Evolutionary conservation across 2,329 filamentous ascomycete genomes (phyloP).

Genomic region (Fusarium denticulatum): DNA sequence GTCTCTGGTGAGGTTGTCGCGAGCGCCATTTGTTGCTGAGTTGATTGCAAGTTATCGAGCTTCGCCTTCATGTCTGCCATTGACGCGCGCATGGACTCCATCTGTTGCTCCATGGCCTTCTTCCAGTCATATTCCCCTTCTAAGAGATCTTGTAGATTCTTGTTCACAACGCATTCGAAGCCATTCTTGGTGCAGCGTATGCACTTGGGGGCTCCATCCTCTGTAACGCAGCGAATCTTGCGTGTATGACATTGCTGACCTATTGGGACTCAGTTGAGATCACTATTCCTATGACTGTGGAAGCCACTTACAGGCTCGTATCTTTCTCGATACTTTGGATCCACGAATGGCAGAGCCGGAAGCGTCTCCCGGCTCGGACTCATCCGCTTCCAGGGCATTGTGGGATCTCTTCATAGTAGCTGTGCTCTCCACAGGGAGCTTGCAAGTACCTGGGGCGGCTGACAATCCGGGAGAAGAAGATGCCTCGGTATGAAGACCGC

Average conservation of each 20-base stretch:
- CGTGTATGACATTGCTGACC: background rate
- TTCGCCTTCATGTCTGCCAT: background rate
- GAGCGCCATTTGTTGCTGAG: background rate
- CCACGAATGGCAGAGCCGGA: background rate
- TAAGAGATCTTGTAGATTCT: background rate
- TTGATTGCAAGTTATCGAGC: rapidly evolving
- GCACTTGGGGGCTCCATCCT: background rate
- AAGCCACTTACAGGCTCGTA: background rate
- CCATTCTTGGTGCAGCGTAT: background rate
- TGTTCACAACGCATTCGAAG: background rate
- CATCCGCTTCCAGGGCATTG: background rate
- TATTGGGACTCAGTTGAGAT: background rate
- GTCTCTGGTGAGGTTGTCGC: background rate
- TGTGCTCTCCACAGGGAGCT: background rate
- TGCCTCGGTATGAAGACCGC: background rate
- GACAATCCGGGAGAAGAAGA: background rate
- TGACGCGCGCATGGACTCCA: background rate
- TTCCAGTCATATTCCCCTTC: background rate
- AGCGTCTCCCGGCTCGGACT: background rate
- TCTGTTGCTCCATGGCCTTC: background rate
- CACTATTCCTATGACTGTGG: too few relatives aligned
- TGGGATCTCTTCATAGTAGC: background rate
- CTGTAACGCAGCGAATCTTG: background rate
- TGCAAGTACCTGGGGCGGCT: background rate
- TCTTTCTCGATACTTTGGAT: background rate